Base-by-base conservation (phyloP, 73 alveolate genomes). In the Durusdinium trenchii region DNA sequence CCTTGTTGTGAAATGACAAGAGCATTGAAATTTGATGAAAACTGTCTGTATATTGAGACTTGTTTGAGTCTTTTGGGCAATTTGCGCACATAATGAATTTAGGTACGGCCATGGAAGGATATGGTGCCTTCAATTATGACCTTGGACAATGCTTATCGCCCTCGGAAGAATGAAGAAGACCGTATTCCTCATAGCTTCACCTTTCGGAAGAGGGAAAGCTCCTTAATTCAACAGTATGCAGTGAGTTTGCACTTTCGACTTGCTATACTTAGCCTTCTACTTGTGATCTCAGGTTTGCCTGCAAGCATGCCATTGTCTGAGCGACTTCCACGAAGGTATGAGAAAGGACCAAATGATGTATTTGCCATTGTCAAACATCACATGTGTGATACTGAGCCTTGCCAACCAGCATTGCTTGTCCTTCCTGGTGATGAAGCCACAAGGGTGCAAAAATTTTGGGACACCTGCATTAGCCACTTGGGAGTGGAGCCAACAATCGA, bases 41-140 rank as follows among this genome's bases (percentile, higher is more conserved):
- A 10, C 18, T 2, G n/a, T n/a, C 90, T 20, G n/a, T n/a, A n/a
- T n/a, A n/a, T n/a, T n/a, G n/a, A n/a, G 10, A 12, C 10, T 38
- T 18, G n/a, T 16, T 67, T 7, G 86, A 35, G 86, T 35, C 20
- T 32, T 35, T 5, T 20, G 51, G 43, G 7, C 7, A 7, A 7
- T 7, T 7, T 23, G 6, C n/a, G 26, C 45, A 47, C 26, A 38
- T 32, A 9, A 28, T 20, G 32, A 16, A 23, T 23, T 43, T 1
- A 84, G 94, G 94, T 84, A 0, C 54, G 94, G 38, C 94, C 76
- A 0, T 84, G 79, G 79, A 51, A 52, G 30, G 23, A 84, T 9
- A 43, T 84, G 20, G 2, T 52, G 52, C 94, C 94, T 2, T 26
- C 46, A 0, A 28, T 57, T 10, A 42, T n/a, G 43, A 52, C 79